Evolutionary conservation across 768 basidiomycete species (phyloP).

Genomic region (Hygrocybe punicea): DNA sequence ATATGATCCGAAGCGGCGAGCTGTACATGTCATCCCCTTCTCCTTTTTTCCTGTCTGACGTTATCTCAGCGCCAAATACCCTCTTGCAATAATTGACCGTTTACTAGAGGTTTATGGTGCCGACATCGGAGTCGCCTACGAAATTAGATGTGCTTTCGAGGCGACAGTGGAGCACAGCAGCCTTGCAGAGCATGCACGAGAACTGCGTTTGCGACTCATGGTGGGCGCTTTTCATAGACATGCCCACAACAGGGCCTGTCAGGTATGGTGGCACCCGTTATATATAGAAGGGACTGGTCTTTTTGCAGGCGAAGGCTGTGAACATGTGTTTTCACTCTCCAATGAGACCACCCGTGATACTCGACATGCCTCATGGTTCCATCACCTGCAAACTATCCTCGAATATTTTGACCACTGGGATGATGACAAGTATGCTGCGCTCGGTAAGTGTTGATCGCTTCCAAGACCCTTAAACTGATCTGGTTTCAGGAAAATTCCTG

Average conservation of each 20-base stretch:
- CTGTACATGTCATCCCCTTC: neutral
- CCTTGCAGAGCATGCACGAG: conserved; percentile 10
- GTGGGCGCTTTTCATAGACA: conserved; percentile 24
- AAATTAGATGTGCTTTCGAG: conserved; percentile 24
- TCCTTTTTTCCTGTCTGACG: neutral
- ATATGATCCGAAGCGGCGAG: conserved; percentile 32
- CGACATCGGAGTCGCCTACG: conserved; percentile 15
- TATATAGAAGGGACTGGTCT: conserved; percentile 20
- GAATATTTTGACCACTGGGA: conserved; percentile 10
- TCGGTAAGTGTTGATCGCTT: conserved; percentile 1
- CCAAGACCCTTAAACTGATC: neutral
- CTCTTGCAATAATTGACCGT: conserved; percentile 16
- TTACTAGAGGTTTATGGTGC: conserved; percentile 15
- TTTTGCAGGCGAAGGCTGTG: conserved; percentile 21
- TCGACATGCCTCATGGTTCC: conserved; percentile 12
- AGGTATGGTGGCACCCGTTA: conserved; percentile 18
- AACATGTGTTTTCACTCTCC: conserved; percentile 15
- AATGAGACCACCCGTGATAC: conserved; percentile 19
- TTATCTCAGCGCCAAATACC: conserved; percentile 19
- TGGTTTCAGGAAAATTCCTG: neutral
- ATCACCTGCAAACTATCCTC: conserved; percentile 11
- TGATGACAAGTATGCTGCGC: conserved; percentile 9
- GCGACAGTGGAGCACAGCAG: conserved; percentile 19
- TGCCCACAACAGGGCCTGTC: conserved; percentile 20
- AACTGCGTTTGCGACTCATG: conserved; percentile 7